Conservation (phyloP, 441 rosid genomes). For the Corymbia calophylla region DNA sequence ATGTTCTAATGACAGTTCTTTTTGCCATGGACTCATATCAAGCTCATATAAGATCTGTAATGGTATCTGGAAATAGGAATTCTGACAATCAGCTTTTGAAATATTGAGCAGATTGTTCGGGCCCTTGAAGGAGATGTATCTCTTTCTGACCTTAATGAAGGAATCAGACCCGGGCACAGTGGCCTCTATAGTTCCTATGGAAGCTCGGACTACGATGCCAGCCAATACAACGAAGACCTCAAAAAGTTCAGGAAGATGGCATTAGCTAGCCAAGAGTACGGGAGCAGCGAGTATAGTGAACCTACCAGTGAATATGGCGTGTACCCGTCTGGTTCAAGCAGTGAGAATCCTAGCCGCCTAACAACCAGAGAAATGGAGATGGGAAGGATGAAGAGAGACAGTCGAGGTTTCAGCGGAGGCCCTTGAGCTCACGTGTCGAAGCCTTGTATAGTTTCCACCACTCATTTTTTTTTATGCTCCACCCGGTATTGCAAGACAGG, state of each 20-base stretch:
- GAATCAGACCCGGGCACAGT: slow-evolving; percentile 8
- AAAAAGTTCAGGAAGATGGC: slow-evolving; percentile 8
- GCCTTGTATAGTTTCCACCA: neutral
- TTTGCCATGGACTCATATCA: neutral
- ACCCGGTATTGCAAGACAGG: neutral
- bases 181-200: slow-evolving; percentile 8
- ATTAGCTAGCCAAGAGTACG: slow-evolving; percentile 1
- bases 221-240: slow-evolving; percentile 12
- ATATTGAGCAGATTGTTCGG: slow-evolving; percentile 4
- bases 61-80: neutral
- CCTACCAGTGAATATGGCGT: slow-evolving; percentile 3
- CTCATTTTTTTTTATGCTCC: neutral
- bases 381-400: neutral
- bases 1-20: neutral
- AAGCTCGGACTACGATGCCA: slow-evolving; percentile 9
- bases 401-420: slow-evolving; percentile 2
- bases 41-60: neutral
- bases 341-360: neutral
- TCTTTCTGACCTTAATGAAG: slow-evolving; percentile 14
- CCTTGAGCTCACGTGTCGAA: neutral
- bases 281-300: slow-evolving; percentile 12
- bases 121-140: slow-evolving; percentile 15
- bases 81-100: neutral
- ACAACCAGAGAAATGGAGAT: slow-evolving; percentile 6
- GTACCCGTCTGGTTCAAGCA: slow-evolving; percentile 10